Conservation (phyloP, 1,139 yeast species). For the Suhomyces bokatorum region DNA sequence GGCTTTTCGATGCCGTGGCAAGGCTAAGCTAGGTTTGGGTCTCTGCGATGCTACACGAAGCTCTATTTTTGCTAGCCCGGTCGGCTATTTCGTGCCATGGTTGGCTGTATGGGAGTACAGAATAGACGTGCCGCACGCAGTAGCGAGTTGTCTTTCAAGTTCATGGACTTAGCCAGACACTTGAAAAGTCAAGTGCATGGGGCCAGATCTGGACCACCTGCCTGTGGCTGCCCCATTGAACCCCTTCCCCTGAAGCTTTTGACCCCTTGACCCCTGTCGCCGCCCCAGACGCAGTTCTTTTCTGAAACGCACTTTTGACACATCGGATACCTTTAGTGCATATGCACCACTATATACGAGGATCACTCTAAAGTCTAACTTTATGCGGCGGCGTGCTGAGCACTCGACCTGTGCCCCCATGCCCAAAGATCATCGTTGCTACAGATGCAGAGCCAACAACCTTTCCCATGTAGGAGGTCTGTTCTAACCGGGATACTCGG, state of each 20-base stretch:
- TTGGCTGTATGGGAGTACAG: too few relatives aligned
- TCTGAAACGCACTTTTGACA: slow-evolving; percentile 3
- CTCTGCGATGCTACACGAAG: too few relatives aligned
- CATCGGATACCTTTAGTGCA: slow-evolving; percentile 2
- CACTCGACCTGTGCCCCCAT: background rate
- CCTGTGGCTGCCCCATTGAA: background rate
- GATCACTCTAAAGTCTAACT: background rate
- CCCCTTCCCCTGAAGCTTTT: background rate
- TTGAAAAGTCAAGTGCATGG: too few relatives aligned
- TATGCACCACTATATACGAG: background rate
- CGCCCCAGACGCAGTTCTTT: slow-evolving; percentile 1
- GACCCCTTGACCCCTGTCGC: background rate
- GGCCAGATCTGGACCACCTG: background rate
- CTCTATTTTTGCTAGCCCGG: too few relatives aligned
- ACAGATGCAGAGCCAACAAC: background rate
- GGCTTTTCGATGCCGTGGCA: too few relatives aligned
- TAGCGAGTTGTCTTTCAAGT: too few relatives aligned
- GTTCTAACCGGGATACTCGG: too few relatives aligned
- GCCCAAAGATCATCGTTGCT: background rate
- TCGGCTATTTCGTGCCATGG: too few relatives aligned
- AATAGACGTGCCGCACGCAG: too few relatives aligned
- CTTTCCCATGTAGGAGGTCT: too few relatives aligned
- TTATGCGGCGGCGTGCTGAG: background rate
- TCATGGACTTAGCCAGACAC: too few relatives aligned
- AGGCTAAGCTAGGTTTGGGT: too few relatives aligned